Base-by-base conservation (phyloP, 176 grass and related monocot genomes). In the Echinochloa phyllopogon region DNA sequence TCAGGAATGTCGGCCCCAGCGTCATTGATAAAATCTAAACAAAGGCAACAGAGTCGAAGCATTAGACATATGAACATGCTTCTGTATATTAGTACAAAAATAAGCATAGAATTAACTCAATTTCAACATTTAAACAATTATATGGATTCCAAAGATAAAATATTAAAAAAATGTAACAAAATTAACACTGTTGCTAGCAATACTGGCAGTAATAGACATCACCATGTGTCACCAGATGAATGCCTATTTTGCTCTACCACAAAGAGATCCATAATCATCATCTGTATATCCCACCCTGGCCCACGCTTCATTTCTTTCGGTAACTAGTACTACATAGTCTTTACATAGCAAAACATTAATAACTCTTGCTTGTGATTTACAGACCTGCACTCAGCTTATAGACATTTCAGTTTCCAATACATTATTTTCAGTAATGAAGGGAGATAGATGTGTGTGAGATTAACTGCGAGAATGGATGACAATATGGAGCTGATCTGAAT, bases 11-110 rank as follows among this genome's bases (percentile, higher is more conserved):
- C 92, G 14, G 92, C 90, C 16, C 87, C 94, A 71, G 74, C 88
- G 84, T 99, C 97, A 51, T 94, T 93, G 61, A 99, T 96, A 84
- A 99, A 99, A 69, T 90, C 96, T 98, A 88, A 69, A 29, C 45
- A 76, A 84, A 63, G 18, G 44, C 52, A 41, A 92, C 39, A n/a
- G 36, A 84, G 24, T 91, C 9, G 36, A 21, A 37, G 53, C 52
- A 70, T 75, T 71, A 80, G 23, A 84, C 69, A 76, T 8, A 23
- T 62, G 27, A 74, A 18, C 14, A 38, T 76, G 5, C 5, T 75
- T 79, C 5, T 45, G 14, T 69, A 75, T 18, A 24, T 83, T 59
- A 21, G 71, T 72, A 58, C 37, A 71, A 15, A 20, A 82, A 82
- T 3, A 74, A 18, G 11, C 58, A n/a, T 27, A 33, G 24, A 74